These are phyloP conservation scores for Oryza glaberrima DNA, from an alignment of 176 grass and related monocot species.

Conservation along the genomic window DNA sequence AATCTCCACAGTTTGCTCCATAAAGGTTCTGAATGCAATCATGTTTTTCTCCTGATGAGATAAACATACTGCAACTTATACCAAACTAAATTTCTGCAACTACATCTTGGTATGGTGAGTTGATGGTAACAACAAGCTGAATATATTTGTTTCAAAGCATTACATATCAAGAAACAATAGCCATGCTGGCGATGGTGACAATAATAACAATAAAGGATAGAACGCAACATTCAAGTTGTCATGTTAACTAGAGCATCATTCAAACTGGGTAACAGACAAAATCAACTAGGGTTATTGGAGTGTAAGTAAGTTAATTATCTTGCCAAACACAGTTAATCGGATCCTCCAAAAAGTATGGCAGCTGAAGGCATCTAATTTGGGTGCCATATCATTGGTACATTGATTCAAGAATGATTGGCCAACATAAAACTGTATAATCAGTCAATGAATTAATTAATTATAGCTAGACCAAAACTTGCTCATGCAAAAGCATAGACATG, in stretches of 20 bases:
- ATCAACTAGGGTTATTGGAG: too few relatives aligned
- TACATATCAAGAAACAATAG: too few relatives aligned
- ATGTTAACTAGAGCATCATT: too few relatives aligned
- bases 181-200: too few relatives aligned
- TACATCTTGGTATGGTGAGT: not conserved
- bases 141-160: not conserved
- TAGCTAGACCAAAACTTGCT: not conserved
- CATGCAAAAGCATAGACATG: not conserved
- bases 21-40: constrained; percentile 13
- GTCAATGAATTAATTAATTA: not conserved
- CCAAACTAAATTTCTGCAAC: not conserved
- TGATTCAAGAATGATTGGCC: not conserved
- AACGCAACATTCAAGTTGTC: too few relatives aligned
- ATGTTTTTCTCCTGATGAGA: not conserved
- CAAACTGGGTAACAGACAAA: too few relatives aligned
- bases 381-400: not conserved
- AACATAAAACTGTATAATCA: too few relatives aligned
- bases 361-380: too few relatives aligned
- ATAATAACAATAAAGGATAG: too few relatives aligned
- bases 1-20: not conserved
- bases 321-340: too few relatives aligned
- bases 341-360: too few relatives aligned
- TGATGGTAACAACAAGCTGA: not conserved
- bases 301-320: too few relatives aligned
- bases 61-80: not conserved